Base-by-base conservation (phyloP, 2,329 filamentous ascomycete genomes). In the Epichloe scottii region DNA sequence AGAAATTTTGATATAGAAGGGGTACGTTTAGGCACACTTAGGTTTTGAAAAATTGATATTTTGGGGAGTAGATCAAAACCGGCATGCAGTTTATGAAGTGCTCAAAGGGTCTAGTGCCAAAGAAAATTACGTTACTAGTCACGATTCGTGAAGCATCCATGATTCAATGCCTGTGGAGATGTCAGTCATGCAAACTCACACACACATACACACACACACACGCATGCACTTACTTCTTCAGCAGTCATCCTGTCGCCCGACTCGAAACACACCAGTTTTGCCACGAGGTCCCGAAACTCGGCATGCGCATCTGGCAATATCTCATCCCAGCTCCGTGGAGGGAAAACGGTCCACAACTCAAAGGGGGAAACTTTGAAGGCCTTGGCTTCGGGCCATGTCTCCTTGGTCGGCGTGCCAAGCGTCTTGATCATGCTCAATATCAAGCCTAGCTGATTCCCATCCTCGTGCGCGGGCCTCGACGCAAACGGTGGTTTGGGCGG, bases 401-500 rank as follows among this genome's bases (percentile, higher is more conserved):
- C 72, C n/a, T 75, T 67, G 43, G 85, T 85, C 0, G 93, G 93
- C 1, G 90, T 96, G 1, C 94, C 94, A 6, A 98, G 67, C 0
- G 85, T 94, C 67, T 87, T 84, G 69, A 98, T 97, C 37, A 97
- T 91, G 61, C 89, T 95, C 49, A 90, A 76, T 51, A 98, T 91
- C 48, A 98, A 73, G 0, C 88, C 87, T 39, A 98, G 74, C 67
- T 98, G 93, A 62, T 87, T 97, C 0, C 94, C 93, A 48, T 97
- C 77, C 59, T 95, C 88, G 53, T 79, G 73, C 0, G 71, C 73
- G 2, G 75, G 66, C 1, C 89, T 86, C 3, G 89, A 87, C 63
- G 93, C 85, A 59, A 98, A 97, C 1, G 97, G 72, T 0, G 85
- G 76, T n/a, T 54, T 70, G 43, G 70, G 81, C 58, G 63, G 74